These are phyloP conservation scores for Fraxinus ornus DNA, from an alignment of 305 asterid genomes.

Conservation along the genomic window DNA sequence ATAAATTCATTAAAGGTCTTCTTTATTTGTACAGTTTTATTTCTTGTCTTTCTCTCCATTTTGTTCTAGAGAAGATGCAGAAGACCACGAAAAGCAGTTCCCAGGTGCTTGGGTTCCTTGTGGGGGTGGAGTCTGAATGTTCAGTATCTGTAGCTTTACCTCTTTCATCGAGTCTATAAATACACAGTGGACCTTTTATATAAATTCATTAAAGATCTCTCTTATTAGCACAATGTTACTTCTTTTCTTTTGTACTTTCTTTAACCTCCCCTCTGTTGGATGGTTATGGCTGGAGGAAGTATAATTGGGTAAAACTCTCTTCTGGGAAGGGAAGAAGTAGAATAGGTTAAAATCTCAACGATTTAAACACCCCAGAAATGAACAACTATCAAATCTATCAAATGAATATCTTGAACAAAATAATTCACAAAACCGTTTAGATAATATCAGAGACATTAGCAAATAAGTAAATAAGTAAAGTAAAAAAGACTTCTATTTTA, in stretches of 20 bases:
- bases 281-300: not conserved
- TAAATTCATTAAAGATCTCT: not conserved
- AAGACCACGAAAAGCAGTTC: not conserved
- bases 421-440: not conserved
- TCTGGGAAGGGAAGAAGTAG: not conserved
- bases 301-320: not conserved
- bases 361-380: not conserved
- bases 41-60: not conserved
- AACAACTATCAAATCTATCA: not conserved
- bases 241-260: not conserved
- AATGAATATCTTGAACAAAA: not conserved
- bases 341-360: not conserved
- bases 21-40: not conserved
- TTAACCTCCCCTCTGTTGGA: not conserved
- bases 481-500: not conserved
- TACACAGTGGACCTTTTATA: not conserved
- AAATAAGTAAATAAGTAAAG: not conserved
- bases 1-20: not conserved
- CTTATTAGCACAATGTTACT: not conserved
- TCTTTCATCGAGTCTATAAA: not conserved
- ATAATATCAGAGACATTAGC: not conserved
- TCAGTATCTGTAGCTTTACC: not conserved
- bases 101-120: not conserved
- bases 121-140: not conserved
- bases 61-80: not conserved